phyloP scores from a whole-genome alignment of 2,329 filamentous ascomycete species.

The Phialophora macrospora region DNA sequence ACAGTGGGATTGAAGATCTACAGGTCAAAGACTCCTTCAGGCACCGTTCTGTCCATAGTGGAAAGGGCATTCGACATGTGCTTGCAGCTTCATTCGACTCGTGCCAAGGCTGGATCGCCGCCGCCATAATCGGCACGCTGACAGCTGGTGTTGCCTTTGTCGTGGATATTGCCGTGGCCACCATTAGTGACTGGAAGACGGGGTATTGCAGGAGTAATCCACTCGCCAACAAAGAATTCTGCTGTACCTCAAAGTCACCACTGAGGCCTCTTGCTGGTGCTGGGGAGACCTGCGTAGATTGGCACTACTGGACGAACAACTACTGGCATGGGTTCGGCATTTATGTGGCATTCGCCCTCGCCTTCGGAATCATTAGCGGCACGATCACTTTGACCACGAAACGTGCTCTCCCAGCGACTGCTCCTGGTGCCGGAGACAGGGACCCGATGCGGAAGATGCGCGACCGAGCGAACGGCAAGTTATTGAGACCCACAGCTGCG shows the following conservation, averaged over 20 bases:
- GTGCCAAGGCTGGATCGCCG: constrained; percentile 62
- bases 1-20: constrained; percentile 19
- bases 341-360: constrained; percentile 56
- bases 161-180: constrained; percentile 61
- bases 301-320: constrained; percentile 51
- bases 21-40: constrained; percentile 63
- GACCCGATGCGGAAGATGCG: constrained; percentile 54
- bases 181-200: constrained; percentile 61
- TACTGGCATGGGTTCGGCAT: constrained; percentile 54
- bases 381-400: constrained; percentile 58
- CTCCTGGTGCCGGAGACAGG: constrained; percentile 44
- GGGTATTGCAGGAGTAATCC: constrained; percentile 59
- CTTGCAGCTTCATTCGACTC: constrained; percentile 54
- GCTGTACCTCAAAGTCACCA: constrained; percentile 50
- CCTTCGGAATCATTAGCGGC: constrained; percentile 57
- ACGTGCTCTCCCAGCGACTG: constrained; percentile 53
- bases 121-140: constrained; percentile 58
- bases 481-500: constrained; percentile 46
- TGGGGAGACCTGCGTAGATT: constrained; percentile 49
- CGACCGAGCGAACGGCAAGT: constrained; percentile 49
- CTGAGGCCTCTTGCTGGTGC: constrained; percentile 35
- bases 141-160: constrained; percentile 62
- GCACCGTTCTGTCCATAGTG: constrained; percentile 53
- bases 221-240: constrained; percentile 56
- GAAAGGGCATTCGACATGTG: constrained; percentile 50